Base-by-base conservation (phyloP, 345 rosid genomes). In the Anacardium occidentale region DNA sequence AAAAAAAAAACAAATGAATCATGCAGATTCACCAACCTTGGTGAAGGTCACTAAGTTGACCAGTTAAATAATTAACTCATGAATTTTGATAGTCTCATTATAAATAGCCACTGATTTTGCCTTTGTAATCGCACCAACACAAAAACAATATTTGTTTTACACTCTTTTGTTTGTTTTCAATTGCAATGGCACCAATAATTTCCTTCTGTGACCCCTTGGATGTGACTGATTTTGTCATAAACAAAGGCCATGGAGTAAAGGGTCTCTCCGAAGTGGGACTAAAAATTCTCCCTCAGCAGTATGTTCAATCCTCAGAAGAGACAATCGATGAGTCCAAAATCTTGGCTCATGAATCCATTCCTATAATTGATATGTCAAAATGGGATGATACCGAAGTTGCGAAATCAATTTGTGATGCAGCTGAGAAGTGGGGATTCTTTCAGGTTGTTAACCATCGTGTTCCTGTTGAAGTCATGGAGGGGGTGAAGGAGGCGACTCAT, bases 381-480 rank as follows among this genome's bases (percentile, higher is more conserved):
- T 79, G 77, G 56, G 79, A 82, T 1, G 86, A 84, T 40, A 24
- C 60, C 0, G 70, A 34, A 52, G 73, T 84, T 51, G 80, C 83
- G 24, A 72, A 80, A 64, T 84, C 83, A 0, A 70, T 84, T 5
- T 82, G 88, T 58, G 81, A 82, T 6, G 90, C 90, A 56, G 87
- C 86, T 6, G 83, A 77, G 81, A 77, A 65, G 48, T 84, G 84
- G 84, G 90, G 90, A 9, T 82, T 84, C 78, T 82, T 86, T 18
- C 90, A 86, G 71, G 78, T 84, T n/a, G 76, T 82, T 24, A 82
- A 84, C 10, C 90, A 86, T 64, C 84, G 87, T 0, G 81, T 86
- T 11, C 83, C 90, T 0, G 34, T 77, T 29, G 79, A 84, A 22
- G 82, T 84, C 12, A 83, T 86, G 37, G 80, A 84, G 0, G 73